Evolutionary conservation across 768 basidiomycete species (phyloP), one percentile per base, ranked within the genome.

Genomic region (Suillus lakei): DNA sequence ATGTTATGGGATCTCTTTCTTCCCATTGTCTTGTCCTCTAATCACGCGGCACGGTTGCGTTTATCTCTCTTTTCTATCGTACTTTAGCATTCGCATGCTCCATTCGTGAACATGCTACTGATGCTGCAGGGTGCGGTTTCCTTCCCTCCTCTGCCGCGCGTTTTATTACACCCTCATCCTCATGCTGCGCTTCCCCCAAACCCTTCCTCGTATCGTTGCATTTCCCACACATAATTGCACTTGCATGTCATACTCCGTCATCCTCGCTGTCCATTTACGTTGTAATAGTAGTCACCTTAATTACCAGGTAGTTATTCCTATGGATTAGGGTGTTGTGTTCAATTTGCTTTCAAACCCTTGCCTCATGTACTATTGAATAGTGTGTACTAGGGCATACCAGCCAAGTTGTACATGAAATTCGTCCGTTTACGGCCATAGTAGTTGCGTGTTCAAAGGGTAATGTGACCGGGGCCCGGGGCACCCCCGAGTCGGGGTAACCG

Each of bases 281-380:
- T 76, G 75, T 76, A 76, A 69, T 62, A 70, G 36, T 77, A 76
- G 76, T 76, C 62, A 56, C 39, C 73, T 41, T 61, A 64, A 48
- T 46, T 76, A 74, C 44, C 73, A 44, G 56, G 61, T 67, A 70
- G 62, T 63, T 60, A 51, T 13, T 46, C 63, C 39, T 63, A 65
- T 48, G 61, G 43, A 51, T 36, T 64, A 64, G 62, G 44, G 51
- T 64, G 38, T 23, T 63, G 34, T 64, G 44, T 64, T 63, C 60
- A 43, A 30, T 46, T 36, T 26, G 48, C 32, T 64, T 46, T 39
- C 26, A 28, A 44, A 54, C 39, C 6, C 54, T 48, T n/a, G 32
- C 36, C 9, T 41, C 18, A 54, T 54, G 53, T 54, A 54, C 30
- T 51, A n/a, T n/a, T n/a, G n/a, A 28, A 30, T 53, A 51, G 28